These are phyloP conservation scores for Teunomyces stri DNA, from an alignment of 805 yeast genomes.

Conservation along the genomic window DNA sequence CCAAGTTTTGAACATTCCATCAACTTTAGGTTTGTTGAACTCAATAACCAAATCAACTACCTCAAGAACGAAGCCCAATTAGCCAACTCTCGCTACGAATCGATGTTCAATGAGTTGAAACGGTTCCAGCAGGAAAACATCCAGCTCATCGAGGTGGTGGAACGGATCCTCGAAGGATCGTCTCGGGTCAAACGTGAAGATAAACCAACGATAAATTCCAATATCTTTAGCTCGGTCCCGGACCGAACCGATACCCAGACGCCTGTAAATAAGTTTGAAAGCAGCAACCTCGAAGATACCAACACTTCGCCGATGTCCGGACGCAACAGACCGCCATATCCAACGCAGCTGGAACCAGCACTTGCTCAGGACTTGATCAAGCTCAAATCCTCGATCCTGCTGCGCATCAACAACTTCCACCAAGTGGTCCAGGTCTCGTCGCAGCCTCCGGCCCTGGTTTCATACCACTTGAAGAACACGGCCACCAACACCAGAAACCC, in stretches of 20 bases:
- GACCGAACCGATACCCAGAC: slow-evolving; percentile 25
- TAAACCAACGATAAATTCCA: slow-evolving; percentile 8
- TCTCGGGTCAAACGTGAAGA: slow-evolving; percentile 3
- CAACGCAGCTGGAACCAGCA: background rate
- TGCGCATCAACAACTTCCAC: slow-evolving; percentile 6
- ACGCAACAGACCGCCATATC: slow-evolving; percentile 1
- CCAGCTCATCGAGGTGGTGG: slow-evolving; percentile 47
- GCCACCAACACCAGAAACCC: slow-evolving; percentile 11
- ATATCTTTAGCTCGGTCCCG: slow-evolving; percentile 13
- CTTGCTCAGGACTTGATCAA: slow-evolving; percentile 7
- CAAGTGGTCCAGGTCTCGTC: background rate
- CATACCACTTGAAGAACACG: slow-evolving; percentile 10
- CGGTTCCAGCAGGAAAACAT: slow-evolving; percentile 54
- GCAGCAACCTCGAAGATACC: slow-evolving; percentile 9
- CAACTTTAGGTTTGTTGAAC: slow-evolving; percentile 31
- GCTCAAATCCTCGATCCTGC: slow-evolving; percentile 9
- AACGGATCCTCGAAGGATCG: slow-evolving; percentile 15
- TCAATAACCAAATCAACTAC: slow-evolving; percentile 34
- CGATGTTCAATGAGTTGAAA: slow-evolving; percentile 46
- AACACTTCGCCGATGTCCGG: slow-evolving; percentile 15
- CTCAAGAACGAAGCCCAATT: slow-evolving; percentile 43
- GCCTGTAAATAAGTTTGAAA: slow-evolving; percentile 14
- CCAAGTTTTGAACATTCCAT: slow-evolving; percentile 18
- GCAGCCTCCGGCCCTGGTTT: slow-evolving; percentile 1
- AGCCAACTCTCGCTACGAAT: slow-evolving; percentile 46